Base-by-base conservation (phyloP, 345 rosid species). In the Cardiospermum halicacabum region DNA sequence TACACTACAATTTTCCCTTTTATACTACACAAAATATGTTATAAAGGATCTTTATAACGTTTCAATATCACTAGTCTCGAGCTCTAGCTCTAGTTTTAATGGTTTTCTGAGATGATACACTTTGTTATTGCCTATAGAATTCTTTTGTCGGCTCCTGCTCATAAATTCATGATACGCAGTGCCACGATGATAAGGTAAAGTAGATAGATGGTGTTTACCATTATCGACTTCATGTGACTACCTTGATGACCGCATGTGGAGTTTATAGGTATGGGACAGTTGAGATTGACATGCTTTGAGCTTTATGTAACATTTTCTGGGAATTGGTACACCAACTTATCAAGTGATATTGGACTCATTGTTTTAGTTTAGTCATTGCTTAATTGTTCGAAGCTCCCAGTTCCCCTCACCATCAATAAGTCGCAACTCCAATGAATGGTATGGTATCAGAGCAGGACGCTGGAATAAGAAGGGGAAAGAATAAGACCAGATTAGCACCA, bases 401-500 rank as follows among this genome's bases (percentile, higher is more conserved):
- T 83, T 78, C 48, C 97, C 99, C 84, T 94, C 97, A 18, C 97
- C 99, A 61, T 94, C 96, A 47, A 89, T 84, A 60, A 94, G 84
- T 73, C 91, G 82, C 53, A 94, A 66, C 76, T 89, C 97, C 79
- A 80, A 49, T 0, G 96, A 75, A 58, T 94, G 99, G 76, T 85
- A 94, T 10, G 91, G 97, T 69, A 91, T 89, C 60, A 94, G 69
- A 56, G 99, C 97, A 61, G 96, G 97, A 18, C 97, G 97, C 97
- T 91, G 88, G 34, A 37, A 32, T 50, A 8, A 65, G 42, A 28
- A 54, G 8, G 60, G 47, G 7, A 19, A 18, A 11, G 39, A 5
- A 69, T 50, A 36, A 62, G 24, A 19, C 3, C 42, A n/a, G n/a
- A n/a, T n/a, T n/a, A n/a, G n/a, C n/a, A n/a, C n/a, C n/a, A n/a